Evolutionary conservation across 1,139 yeast genomes (phyloP).

Genomic region (Oligophagozyma castellii): DNA sequence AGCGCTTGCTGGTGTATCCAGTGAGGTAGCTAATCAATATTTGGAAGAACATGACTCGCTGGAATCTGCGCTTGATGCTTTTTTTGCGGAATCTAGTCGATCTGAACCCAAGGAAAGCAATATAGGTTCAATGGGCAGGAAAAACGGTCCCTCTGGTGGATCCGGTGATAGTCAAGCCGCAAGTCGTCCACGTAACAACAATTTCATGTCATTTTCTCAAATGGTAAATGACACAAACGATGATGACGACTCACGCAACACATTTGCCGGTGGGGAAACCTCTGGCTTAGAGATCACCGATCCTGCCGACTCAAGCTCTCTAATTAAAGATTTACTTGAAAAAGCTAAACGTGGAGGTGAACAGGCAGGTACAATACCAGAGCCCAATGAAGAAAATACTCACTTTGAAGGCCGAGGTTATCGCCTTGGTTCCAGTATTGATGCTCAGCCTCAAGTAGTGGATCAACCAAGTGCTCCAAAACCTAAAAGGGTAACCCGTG

Average conservation of each 20-base stretch:
- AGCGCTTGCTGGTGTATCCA: constrained; percentile 32
- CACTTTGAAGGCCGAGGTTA: constrained; percentile 60
- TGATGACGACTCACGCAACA: constrained; percentile 53
- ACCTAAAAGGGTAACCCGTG: constrained; percentile 41
- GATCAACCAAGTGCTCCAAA: constrained; percentile 19
- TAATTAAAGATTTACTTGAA: constrained; percentile 45
- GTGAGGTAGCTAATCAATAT: constrained; percentile 32
- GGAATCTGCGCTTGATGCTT: constrained; percentile 24
- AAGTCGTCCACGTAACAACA: constrained; percentile 1
- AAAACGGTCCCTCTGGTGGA: background rate
- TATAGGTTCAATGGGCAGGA: constrained; percentile 1
- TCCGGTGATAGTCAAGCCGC: constrained; percentile 1
- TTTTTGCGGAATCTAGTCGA: constrained; percentile 10
- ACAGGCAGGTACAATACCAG: constrained; percentile 22
- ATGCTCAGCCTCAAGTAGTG: constrained; percentile 29
- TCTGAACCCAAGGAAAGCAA: constrained; percentile 1
- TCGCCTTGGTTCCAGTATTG: constrained; percentile 43
- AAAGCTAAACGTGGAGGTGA: constrained; percentile 40
- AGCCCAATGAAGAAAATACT: constrained; percentile 5
- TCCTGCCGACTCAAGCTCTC: constrained; percentile 46
- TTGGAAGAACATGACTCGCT: constrained; percentile 27
- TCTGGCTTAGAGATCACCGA: constrained; percentile 90
- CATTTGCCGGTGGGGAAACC: constrained; percentile 88
- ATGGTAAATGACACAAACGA: constrained; percentile 45
- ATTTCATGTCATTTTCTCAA: constrained; percentile 38